Evolutionary conservation across 108 stramenopile species (phyloP), one percentile per base, ranked within the genome.

Genomic region (Skeletonema grethae): DNA sequence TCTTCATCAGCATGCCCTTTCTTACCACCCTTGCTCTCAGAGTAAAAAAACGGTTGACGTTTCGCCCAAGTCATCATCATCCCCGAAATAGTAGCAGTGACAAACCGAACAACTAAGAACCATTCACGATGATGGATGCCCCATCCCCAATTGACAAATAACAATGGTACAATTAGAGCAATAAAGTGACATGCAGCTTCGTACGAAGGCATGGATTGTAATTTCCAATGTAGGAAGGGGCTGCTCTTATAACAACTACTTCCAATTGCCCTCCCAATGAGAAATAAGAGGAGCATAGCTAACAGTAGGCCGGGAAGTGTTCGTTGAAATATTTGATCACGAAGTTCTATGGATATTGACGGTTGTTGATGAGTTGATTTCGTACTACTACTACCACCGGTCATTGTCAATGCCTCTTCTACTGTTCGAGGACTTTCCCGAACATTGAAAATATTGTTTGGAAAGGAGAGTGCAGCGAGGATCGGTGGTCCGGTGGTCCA

Each of bases 121-220:
- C 66, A 65, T 13, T 38, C 66, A 36, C 25, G 43, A 16, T 65
- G 61, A 36, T 58, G 36, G 22, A 67, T 24, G 4, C 74, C 74
- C 18, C 22, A 53, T 20, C 59, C 74, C 74, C 74, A 75, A 63
- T 67, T 75, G 32, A 75, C 18, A 15, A 75, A 25, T 18, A 75
- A 10, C 5, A 75, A 55, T 10, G 66, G 38, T 15, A 61, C 32
- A 12, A 75, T 10, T 12, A 57, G 8, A 25, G 59, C 50, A n/a
- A 58, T 34, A 3, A 67, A 25, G 8, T 57, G 12, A 34, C 58
- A 46, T 31, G 66, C 12, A 0, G 67, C 38, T 57, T 13, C 61
- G 12, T 28, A 31, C 11, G 74, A 67, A 24, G 74, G 38, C 58
- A 67, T 10, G 48, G 36, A 53, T 35, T 35, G 34, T 25, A 67